Evolutionary conservation across 192 early-diverging fungal species (phyloP), one percentile per base, ranked within the genome.

Genomic region (Coemansia sp.): DNA sequence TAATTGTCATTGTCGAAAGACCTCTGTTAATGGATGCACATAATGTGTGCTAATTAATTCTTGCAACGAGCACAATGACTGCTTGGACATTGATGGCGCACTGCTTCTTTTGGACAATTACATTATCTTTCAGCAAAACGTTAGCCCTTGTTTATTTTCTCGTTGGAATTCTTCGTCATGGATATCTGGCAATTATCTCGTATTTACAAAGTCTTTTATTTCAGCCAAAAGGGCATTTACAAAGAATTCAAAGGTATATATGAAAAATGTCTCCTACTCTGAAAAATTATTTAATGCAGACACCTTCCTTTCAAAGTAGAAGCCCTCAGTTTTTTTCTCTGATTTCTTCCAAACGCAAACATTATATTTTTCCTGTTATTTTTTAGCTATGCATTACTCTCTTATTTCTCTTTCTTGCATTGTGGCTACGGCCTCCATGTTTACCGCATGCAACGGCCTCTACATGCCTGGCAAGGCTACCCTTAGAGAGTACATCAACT

Each of bases 21-120:
- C 0, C 2, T 2, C 55, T 14, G 22, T 25, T 1, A 34, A 20
- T 1, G 66, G 72, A 1, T 75, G 72, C 25, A 8, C 11, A 6
- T 48, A 6, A 6, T 48, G 45, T 13, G 45, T 48, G 45, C 22
- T 48, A 23, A 25, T 5, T 7, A 48, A 25, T 13, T 9, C 7
- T 6, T 75, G 72, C 34, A 31, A 17, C 7, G 67, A 68, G 52
- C 57, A 61, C 22, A 75, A 75, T 44, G 41, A 52, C 42, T 57
- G 54, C 31, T 38, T 59, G 7, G 30, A 59, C 19, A 61, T 61
- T n/a, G 22, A 25, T 3, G 65, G 64, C 15, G 55, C 54, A 10
- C 30, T 31, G 27, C 48, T 74, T 40, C 20, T 74, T 2, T 59
- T 57, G 11, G 40, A 55, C 10, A 65, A 45, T 15, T 33, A 2